Percentiles rank a stretch among this genome's conserved stretches.
Evolutionary conservation across 2,329 filamentous ascomycete genomes (phyloP).

Genomic region (Hymenoscyphus repandus): DNA sequence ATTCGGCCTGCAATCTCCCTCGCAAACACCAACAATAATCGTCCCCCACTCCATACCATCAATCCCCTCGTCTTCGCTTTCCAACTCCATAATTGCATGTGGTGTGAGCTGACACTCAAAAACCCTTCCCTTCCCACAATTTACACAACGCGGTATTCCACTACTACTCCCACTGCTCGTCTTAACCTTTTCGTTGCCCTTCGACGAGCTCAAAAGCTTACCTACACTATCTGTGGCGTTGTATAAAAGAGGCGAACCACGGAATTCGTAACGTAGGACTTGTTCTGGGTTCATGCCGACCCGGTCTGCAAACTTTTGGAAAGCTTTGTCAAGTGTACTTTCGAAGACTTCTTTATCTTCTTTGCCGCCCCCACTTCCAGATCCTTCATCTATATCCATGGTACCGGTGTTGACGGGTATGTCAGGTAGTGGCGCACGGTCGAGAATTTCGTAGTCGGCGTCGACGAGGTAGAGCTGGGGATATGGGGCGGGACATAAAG

Average conservation of each 20-base stretch:
- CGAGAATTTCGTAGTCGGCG: conserved; percentile 86
- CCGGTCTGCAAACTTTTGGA: conserved; percentile 75
- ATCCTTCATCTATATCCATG: conserved; percentile 43
- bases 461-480: conserved; percentile 75
- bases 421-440: conserved; percentile 48
- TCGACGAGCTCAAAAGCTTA: conserved; percentile 43
- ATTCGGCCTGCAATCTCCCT: conserved; percentile 64
- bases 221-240: conserved; percentile 72
- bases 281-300: conserved; percentile 78
- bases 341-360: conserved; percentile 71
- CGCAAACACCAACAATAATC: conserved; percentile 80
- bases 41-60: conserved; percentile 99
- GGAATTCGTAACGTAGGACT: conserved; percentile 75
- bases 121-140: conserved; percentile 68
- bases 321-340: conserved; percentile 67
- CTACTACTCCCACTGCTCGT: conserved; percentile 24
- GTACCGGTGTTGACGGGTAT: conserved; percentile 43
- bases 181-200: conserved; percentile 18
- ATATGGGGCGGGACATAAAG: conserved; percentile 64
- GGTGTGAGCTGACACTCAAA: conserved; percentile 94
- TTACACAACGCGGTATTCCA: conserved; percentile 68
- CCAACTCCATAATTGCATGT: conserved; percentile 82
- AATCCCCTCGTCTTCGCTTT: conserved; percentile 64
- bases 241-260: conserved; percentile 71
- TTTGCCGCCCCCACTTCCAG: conserved; percentile 35